A percentile compares a stretch with the other conserved stretches of the same genome.
phyloP scores from a whole-genome alignment of 345 rosid genomes.

The Pugionium dolabratum region DNA sequence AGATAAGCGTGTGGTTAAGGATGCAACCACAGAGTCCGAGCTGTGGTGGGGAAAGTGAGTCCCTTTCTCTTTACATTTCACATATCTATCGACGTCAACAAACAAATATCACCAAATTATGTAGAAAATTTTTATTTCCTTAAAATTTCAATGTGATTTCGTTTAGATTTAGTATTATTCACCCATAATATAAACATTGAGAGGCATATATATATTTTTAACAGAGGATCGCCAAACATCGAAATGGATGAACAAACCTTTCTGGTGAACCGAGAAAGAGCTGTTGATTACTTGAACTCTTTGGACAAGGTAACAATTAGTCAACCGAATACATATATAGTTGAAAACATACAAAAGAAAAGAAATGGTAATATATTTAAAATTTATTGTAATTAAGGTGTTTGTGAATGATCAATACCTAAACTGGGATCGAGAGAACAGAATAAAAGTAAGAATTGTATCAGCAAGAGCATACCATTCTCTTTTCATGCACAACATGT shows the following conservation, averaged over 20 bases:
- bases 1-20: slow-evolving; percentile 92
- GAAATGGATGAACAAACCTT: slow-evolving; percentile 98
- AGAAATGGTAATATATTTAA: no score
- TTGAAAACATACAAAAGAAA: no score
- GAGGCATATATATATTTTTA: not conserved
- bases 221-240: slow-evolving; percentile 97
- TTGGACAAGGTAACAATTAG: slow-evolving; percentile 71
- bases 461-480: slow-evolving; percentile 99
- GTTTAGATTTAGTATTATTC: not conserved
- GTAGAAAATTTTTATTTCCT: no score
- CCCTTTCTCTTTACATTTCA: not conserved
- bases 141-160: no score
- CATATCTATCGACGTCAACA: no score
- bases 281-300: slow-evolving; percentile 97
- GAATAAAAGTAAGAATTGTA: slow-evolving; percentile 90
- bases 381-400: slow-evolving; percentile 48
- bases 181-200: not conserved
- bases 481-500: slow-evolving; percentile 99
- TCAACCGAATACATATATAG: not conserved
- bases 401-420: slow-evolving; percentile 93
- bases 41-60: slow-evolving; percentile 99
- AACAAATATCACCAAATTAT: no score
- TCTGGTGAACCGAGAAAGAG: slow-evolving; percentile 95
- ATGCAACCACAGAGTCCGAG: slow-evolving; percentile 56
- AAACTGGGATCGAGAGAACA: slow-evolving; percentile 88